A percentile compares a stretch with the other conserved stretches of the same genome.
These are phyloP conservation scores for Monosporascus sp. DNA, from an alignment of 2,329 filamentous ascomycete species.

Conservation along the genomic window DNA sequence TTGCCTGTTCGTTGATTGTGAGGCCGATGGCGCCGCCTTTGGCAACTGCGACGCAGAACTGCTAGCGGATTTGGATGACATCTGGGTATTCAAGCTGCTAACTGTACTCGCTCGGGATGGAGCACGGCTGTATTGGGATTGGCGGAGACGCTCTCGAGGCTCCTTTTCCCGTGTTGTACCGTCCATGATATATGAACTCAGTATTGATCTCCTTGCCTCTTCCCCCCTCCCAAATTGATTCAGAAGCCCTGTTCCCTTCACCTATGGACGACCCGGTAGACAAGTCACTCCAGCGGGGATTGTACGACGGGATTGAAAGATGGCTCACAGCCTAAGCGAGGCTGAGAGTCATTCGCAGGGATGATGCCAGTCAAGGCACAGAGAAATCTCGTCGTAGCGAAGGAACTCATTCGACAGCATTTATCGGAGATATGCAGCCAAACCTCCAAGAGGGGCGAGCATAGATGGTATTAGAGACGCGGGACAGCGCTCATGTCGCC, in stretches of 20 bases:
- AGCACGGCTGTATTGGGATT: constrained; percentile 31
- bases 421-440: neutral
- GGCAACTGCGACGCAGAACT: constrained; percentile 37
- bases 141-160: constrained; percentile 17
- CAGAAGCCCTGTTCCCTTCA: neutral
- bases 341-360: neutral
- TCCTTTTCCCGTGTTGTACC: constrained; percentile 13
- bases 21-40: constrained; percentile 29
- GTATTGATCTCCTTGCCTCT: neutral
- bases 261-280: neutral
- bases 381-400: neutral
- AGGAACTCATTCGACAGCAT: neutral
- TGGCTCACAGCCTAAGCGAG: neutral
- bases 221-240: neutral
- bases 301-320: neutral
- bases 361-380: neutral
- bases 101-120: constrained; percentile 38
- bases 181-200: constrained; percentile 18
- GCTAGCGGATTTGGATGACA: constrained; percentile 36
- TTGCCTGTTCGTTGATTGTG: constrained; percentile 34
- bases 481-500: no score
- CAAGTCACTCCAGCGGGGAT: neutral
- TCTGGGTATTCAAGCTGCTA: constrained; percentile 35
- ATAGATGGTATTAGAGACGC: no score
- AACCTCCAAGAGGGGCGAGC: no score